Evolutionary conservation across 2,329 filamentous ascomycete species (phyloP), one percentile per base, ranked within the genome.

Genomic region (Cryoendolithus antarcticus): DNA sequence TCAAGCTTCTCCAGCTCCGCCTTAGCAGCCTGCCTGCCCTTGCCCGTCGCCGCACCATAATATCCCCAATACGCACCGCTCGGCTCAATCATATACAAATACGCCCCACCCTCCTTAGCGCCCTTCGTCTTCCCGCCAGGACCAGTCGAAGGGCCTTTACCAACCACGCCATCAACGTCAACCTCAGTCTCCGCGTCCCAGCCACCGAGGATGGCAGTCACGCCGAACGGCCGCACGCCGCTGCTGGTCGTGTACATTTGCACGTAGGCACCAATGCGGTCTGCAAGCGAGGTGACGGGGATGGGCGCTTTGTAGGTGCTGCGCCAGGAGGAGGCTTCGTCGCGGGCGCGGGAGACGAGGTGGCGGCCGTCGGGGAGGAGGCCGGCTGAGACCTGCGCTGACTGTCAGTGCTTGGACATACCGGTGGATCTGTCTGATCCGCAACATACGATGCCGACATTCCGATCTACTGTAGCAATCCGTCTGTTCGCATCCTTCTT

Each of bases 1-100:
- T 96, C 86, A 43, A 98, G 74, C 74, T 98, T 98, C 75, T 98
- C 91, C 45, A 98, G 75, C 70, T 98, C 91, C 6, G 89, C 86
- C 73, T 98, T 98, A 58, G 91, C 91, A 38, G 88, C 82, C 69
- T 98, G 91, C 53, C 91, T 76, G 47, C 91, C 91, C 67, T 98
- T 98, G 58, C 91, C 91, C 9, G 91, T 95, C 36, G 91, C 91
- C 30, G 91, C 91, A 53, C 91, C 91, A 63, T 95, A 95, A 73
- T 98, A 98, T 44, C 91, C 91, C 91, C 91, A 98, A 72, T 94
- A 96, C 51, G 89, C 67, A 40, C 91, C 91, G 57, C 86, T 94
- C 32, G 91, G 91, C 70, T 98, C 91, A 53, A 98, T 89, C 91
- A 98, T 98, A 74, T 95, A 98, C 45, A 98, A 75, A 47, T 80